Conservation (phyloP, 495 filamentous ascomycete species). For the Hypomontagnella monticulosa region DNA sequence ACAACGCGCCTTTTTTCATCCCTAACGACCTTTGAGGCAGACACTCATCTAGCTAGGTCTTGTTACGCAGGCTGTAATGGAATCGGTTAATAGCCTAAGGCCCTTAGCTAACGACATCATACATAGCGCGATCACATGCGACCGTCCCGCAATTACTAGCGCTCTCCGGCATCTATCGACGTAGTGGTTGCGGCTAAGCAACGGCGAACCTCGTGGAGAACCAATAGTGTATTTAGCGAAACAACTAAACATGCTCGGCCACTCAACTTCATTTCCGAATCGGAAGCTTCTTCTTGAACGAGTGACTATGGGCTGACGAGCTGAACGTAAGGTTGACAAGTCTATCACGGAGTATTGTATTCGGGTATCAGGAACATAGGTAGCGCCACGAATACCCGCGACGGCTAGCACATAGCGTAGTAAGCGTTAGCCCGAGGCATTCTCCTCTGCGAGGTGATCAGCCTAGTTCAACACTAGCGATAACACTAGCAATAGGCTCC, state of each 20-base stretch:
- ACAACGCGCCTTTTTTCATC: background rate
- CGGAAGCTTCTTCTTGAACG: background rate
- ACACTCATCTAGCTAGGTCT: no score
- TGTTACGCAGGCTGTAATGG: no score
- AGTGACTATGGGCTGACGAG: background rate
- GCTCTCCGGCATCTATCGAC: background rate
- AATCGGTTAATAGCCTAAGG: no score
- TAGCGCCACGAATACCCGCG: background rate
- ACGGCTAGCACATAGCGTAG: background rate
- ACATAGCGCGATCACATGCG: no score
- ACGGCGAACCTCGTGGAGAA: background rate
- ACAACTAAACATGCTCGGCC: background rate
- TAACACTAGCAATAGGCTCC: background rate
- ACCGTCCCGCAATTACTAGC: no score
- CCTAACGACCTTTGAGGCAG: background rate
- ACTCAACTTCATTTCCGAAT: background rate
- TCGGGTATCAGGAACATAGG: background rate
- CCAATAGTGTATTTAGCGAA: conserved; percentile 21
- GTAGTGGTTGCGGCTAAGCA: conserved; percentile 4
- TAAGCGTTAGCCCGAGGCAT: conserved; percentile 21
- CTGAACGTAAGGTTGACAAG: conserved; percentile 20
- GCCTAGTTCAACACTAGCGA: conserved; percentile 5
- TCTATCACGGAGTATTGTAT: background rate
- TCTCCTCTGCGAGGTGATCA: background rate
- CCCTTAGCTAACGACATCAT: no score